Base-by-base conservation (phyloP, 1,139 yeast species). In the Geotrichum restrictum region DNA sequence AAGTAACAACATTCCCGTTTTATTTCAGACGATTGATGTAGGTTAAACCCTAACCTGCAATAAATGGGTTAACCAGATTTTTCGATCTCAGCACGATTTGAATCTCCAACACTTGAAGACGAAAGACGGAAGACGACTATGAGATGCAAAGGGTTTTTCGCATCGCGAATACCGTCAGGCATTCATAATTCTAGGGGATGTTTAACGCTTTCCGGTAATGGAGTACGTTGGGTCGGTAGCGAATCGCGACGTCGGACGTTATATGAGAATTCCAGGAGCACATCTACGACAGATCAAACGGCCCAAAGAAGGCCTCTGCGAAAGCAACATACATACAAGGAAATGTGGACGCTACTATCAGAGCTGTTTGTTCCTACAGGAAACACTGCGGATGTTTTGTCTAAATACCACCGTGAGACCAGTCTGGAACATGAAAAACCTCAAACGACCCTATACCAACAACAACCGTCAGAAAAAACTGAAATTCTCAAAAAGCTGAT, bases 281-380 rank as follows among this genome's bases (percentile, higher is more conserved):
- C 38, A 34, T 34, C 38, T 16, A 11, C 4, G 19, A 16, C 6
- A 38, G 41, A 6, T 19, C 41, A 38, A 2, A 22, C 7, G 18
- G 41, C 14, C 24, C 24, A 13, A 19, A 24, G 8, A 24, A 24
- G 29, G 8, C 29, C 29, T 24, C 29, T 8, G 29, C 29, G 7
- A 16, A 40, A 40, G 31, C 44, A 40, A 2, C 31, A 22, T 22
- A 40, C 44, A 11, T 5, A 40, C 19, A 40, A 40, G 10, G 44
- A 40, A 22, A 40, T 40, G 44, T 40, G 44, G 44, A 13, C 44
- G 11, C 44, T 40, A 14, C 33, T 40, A 11, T 21, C 44, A n/a
- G 44, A 40, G 27, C 41, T 37, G 5, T 37, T 21, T 13, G n/a
- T 34, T 38, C 41, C 41, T 14, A 38, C 41, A 2, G 24, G 41